Percentiles rank a stretch among this genome's conserved stretches.
Conservation (phyloP, 257 asterid species). For the Nicotiana paniculata region DNA sequence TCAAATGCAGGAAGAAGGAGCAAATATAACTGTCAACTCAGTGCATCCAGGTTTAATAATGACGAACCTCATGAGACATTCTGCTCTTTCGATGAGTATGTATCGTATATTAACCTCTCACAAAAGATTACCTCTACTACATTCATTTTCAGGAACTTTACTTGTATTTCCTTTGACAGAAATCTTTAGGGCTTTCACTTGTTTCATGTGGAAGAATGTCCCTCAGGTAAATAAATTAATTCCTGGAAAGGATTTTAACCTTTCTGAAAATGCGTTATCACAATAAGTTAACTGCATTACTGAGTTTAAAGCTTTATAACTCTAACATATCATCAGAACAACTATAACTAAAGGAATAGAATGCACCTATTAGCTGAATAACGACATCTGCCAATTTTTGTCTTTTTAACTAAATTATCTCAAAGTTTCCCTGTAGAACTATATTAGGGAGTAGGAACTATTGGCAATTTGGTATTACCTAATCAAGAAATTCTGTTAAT, state of each 20-base stretch:
- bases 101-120: not conserved
- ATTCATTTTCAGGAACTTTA: not conserved
- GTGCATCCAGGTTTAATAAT: slow-evolving; percentile 87
- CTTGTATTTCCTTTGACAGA: slow-evolving; percentile 30
- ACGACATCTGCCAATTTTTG: no score
- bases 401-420: not conserved
- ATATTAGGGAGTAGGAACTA: no score
- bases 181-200: slow-evolving; percentile 33
- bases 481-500: no score
- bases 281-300: no score
- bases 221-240: slow-evolving; percentile 51
- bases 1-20: slow-evolving; percentile 74
- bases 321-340: no score
- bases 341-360: not conserved
- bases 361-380: not conserved
- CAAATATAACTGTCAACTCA: slow-evolving; percentile 64
- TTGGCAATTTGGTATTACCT: no score
- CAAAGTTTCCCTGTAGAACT: not conserved
- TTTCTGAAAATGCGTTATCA: not conserved
- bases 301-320: no score
- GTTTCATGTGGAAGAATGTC: slow-evolving; percentile 65
- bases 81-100: slow-evolving; percentile 44
- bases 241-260: not conserved
- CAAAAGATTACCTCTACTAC: not conserved
- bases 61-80: slow-evolving; percentile 66